Percentiles rank a stretch among this genome's conserved stretches.
Conservation (phyloP, 495 filamentous ascomycete genomes). For the Penicillium cataractarum region DNA sequence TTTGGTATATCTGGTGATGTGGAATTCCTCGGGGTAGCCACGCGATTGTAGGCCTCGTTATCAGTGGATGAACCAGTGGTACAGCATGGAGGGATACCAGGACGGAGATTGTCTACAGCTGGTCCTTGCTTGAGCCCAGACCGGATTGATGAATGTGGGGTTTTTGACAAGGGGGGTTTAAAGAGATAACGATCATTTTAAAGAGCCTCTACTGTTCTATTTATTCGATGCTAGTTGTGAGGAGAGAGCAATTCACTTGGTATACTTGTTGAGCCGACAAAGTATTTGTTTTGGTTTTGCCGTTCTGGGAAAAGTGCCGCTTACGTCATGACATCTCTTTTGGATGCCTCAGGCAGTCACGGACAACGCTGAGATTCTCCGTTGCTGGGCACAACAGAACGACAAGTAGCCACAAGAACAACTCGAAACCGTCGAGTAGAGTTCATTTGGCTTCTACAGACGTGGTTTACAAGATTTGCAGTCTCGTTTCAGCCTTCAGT, state of each 20-base stretch:
- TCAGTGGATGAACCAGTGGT: slow-evolving; percentile 13
- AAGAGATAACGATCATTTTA: neutral
- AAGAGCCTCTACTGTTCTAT: neutral
- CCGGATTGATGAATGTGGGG: neutral
- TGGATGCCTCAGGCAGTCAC: slow-evolving; percentile 14
- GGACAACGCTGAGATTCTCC: neutral
- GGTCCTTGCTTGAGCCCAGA: neutral
- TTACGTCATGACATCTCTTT: slow-evolving; percentile 12
- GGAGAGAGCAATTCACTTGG: neutral
- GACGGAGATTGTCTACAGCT: neutral
- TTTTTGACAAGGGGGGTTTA: neutral
- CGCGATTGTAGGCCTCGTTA: slow-evolving; percentile 17
- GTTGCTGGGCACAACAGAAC: neutral
- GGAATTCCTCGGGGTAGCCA: slow-evolving; percentile 20
- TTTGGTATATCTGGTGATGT: slow-evolving; percentile 13
- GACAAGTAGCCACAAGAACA: neutral
- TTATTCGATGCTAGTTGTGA: neutral
- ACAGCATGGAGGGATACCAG: slow-evolving; percentile 26
- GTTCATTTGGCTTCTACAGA: neutral
- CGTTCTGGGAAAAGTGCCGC: slow-evolving; percentile 14
- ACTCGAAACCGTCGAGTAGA: neutral
- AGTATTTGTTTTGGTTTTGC: slow-evolving; percentile 46
- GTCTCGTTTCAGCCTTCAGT: neutral
- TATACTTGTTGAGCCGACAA: neutral
- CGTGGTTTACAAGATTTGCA: neutral